Evolutionary conservation across 805 yeast species (phyloP), one percentile per base, ranked within the genome.

Genomic region (Candida tallmaniae): DNA sequence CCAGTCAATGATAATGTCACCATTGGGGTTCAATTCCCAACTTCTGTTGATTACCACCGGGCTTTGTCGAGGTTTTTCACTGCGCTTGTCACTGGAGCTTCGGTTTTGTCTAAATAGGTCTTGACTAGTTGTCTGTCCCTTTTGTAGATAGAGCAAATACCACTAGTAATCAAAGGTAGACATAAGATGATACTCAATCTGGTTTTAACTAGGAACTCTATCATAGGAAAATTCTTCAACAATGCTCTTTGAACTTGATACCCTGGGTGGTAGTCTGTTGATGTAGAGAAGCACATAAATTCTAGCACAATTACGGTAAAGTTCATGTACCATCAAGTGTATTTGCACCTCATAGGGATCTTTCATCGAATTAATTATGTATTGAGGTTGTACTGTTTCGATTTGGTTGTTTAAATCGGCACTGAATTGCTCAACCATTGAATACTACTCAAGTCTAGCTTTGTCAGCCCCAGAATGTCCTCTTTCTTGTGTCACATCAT

Each of bases 131-230:
- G 29, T 32, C 50, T 41, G 32, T 57, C 62, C 20, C 30, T 25
- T 17, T 37, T 22, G 11, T 46, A 36, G 28, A 38, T 32, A 36
- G 55, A 46, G 11, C 52, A 36, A 20, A 54, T 40, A 10, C 60
- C 62, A 38, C 56, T 49, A 17, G 51, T 40, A 13, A 57, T 34
- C 15, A 52, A 32, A n/a, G 47, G 54, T 7, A 50, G 34, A 17
- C 52, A 43, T n/a, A 51, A 37, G 9, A 46, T 34, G 0, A 46
- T 36, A 15, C 41, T 31, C 38, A 52, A 35, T 22, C 33, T 30
- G 10, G 46, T 42, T 3, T 18, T 10, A 5, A 27, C 13, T 9
- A 42, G 17, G 3, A 7, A 2, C 7, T 42, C 42, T 10, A 34
- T 21, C 14, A 34, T 11, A 6, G 24, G 22, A 12, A 31, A 34